Base-by-base conservation (phyloP, 306 rosid species). In the Cicer arietinum region DNA sequence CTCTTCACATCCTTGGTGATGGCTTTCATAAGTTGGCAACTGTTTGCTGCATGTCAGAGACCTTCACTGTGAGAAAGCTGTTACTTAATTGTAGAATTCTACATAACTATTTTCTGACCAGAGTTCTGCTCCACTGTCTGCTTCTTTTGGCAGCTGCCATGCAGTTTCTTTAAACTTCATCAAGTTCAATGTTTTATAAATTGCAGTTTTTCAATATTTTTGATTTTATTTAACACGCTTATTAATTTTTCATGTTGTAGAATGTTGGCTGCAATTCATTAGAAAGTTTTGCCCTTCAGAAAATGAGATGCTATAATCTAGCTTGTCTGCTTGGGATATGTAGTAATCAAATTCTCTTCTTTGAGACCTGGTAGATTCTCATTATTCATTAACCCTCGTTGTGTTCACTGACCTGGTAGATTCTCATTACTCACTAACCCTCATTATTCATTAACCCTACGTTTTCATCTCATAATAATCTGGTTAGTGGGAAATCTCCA, bases 1-100 rank as follows among this genome's bases (percentile, higher is more conserved):
- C 90, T 95, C 76, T 84, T 88, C 84, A 89, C 93, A 46, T 95
- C 99, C 59, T 76, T 95, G 78, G 89, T 80, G 73, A 95, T 95
- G 92, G 98, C 98, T 73, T 82, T 95, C 42, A 85, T 87, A 68
- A 95, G 99, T 74, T 92, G 97, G 90, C 98, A 92, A 85, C 91
- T 95, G 42, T 89, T 90, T 79, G 61, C 96, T 67, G 96, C 92
- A 18, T 95, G 99, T 73, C 99, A 92, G 84, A 95, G 93, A 82
- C 97, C 99, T 68, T 90, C 95, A 6, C 44, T 52, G 52, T 90
- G 83, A 92, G 83, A 72, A 73, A 77, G 61, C 40, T 30, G 18
- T 64, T 66, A 6, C 46, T 64, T 48, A 40, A 65, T 43, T 60
- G 77, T 74, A 43, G 40, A 69, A 42, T 47, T 73, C 47, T 78